These are phyloP conservation scores for Oryza australiensis DNA, from an alignment of 176 grass and related monocot genomes.

Conservation along the genomic window DNA sequence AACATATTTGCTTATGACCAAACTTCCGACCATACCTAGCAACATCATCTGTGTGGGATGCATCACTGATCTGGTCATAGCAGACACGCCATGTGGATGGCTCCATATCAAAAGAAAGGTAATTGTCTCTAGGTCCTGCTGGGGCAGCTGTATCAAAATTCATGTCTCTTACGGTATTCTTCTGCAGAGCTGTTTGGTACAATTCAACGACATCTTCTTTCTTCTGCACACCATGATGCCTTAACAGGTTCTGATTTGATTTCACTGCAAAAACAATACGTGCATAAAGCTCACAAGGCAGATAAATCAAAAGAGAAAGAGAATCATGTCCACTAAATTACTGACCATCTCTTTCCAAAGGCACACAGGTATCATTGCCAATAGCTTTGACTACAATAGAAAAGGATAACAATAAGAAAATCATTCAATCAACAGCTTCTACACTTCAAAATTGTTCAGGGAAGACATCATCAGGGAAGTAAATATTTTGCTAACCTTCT, in stretches of 20 bases:
- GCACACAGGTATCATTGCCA: slow-evolving; percentile 28
- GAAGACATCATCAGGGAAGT: slow-evolving; percentile 29
- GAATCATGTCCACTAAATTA: slow-evolving; percentile 45
- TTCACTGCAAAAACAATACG: slow-evolving; percentile 42
- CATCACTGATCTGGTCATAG: slow-evolving; percentile 29
- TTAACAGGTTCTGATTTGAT: slow-evolving; percentile 36
- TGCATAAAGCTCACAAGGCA: slow-evolving; percentile 37
- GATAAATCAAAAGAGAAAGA: slow-evolving; percentile 29
- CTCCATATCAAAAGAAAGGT: slow-evolving; percentile 53
- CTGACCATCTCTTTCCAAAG: slow-evolving; percentile 45
- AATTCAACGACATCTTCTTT: slow-evolving; percentile 40
- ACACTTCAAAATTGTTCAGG: slow-evolving; percentile 21
- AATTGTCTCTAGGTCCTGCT: slow-evolving; percentile 32
- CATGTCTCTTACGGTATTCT: slow-evolving; percentile 42
- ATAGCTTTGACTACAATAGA: slow-evolving; percentile 34
- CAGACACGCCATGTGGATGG: slow-evolving; percentile 31
- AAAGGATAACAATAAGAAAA: slow-evolving; percentile 37
- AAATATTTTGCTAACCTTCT: slow-evolving; percentile 58
- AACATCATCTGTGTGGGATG: slow-evolving; percentile 20
- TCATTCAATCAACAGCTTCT: slow-evolving; percentile 28
- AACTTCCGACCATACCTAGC: slow-evolving; percentile 26
- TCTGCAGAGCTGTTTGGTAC: slow-evolving; percentile 20
- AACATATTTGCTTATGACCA: slow-evolving; percentile 22
- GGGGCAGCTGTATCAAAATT: slow-evolving; percentile 39
- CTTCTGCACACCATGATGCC: slow-evolving; percentile 46